A percentile compares a stretch with the other conserved stretches of the same genome.
phyloP scores from a whole-genome alignment of 805 yeast genomes.

The Pichia californica region DNA sequence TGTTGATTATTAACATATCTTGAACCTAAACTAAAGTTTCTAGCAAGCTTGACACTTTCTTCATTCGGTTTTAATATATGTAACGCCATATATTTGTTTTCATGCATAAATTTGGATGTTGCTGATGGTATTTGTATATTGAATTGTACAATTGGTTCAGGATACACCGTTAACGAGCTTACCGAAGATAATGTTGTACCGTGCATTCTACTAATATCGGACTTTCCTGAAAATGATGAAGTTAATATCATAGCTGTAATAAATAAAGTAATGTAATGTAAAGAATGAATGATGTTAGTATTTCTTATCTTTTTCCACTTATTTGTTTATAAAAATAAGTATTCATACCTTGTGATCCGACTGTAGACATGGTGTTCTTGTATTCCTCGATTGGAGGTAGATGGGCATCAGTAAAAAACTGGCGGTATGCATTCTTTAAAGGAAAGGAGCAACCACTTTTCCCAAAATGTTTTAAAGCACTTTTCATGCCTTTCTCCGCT shows the following conservation, averaged over 20 bases:
- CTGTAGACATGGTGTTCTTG: constrained; percentile 30
- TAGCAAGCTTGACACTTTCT: constrained; percentile 51
- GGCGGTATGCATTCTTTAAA: background rate
- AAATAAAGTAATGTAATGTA: constrained; percentile 18
- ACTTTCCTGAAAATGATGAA: constrained; percentile 30
- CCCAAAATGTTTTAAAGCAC: background rate
- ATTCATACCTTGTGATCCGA: constrained; percentile 30
- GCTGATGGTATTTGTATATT: constrained; percentile 82
- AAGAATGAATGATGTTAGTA: constrained; percentile 30
- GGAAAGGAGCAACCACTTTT: background rate
- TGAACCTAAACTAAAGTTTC: constrained; percentile 53
- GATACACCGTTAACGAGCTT: constrained; percentile 71
- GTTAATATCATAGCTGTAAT: constrained; percentile 58
- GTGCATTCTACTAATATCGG: constrained; percentile 32
- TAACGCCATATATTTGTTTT: constrained; percentile 55
- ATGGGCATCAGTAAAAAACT: constrained; percentile 15
- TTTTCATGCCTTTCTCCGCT: background rate
- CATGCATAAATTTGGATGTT: constrained; percentile 63
- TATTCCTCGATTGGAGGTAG: constrained; percentile 23
- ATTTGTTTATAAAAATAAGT: constrained; percentile 24
- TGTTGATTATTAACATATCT: constrained; percentile 39
- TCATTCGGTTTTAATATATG: constrained; percentile 64
- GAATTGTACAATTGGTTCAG: constrained; percentile 75
- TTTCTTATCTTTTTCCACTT: constrained; percentile 28
- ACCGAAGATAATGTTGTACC: constrained; percentile 88